A percentile compares a stretch with the other conserved stretches of the same genome.
Conservation (phyloP, 306 rosid genomes). For the Elaeagnus macrophylla region DNA sequence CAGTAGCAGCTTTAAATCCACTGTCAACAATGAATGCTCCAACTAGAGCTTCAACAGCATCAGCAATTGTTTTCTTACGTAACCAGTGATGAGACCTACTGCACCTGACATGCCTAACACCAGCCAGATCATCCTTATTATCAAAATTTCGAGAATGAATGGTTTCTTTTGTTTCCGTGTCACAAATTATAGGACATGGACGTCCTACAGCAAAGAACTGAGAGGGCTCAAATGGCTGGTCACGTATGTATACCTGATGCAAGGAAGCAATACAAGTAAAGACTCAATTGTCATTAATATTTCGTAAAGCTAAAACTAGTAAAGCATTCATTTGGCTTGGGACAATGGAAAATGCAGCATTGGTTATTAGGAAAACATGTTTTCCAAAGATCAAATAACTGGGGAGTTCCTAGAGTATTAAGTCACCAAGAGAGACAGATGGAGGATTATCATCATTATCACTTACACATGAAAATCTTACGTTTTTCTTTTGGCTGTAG, state of each 20-base stretch:
- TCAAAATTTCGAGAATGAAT: constrained; percentile 36
- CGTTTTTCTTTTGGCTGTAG: no score
- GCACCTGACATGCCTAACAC: constrained; percentile 36
- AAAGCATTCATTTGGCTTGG: no score
- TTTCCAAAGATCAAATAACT: no score
- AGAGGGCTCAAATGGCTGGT: constrained; percentile 60
- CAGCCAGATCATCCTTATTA: constrained; percentile 21
- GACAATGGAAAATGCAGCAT: no score
- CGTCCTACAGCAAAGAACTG: constrained; percentile 75
- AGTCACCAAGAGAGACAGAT: no score
- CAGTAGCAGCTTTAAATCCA: constrained; percentile 81
- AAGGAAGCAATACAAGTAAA: not conserved
- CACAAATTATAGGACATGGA: constrained; percentile 57
- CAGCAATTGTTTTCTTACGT: constrained; percentile 63
- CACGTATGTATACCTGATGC: constrained; percentile 73
- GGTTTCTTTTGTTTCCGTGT: constrained; percentile 38
- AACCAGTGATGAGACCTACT: constrained; percentile 88
- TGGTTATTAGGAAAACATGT: no score
- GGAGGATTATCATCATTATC: not conserved
- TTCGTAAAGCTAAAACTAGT: no score
- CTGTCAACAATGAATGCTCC: constrained; percentile 93
- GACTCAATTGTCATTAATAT: no score
- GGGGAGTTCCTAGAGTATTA: no score
- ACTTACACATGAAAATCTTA: not conserved
- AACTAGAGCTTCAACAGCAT: constrained; percentile 91